Base-by-base conservation (phyloP, 306 rosid species). In the Canavalia gladiata region DNA sequence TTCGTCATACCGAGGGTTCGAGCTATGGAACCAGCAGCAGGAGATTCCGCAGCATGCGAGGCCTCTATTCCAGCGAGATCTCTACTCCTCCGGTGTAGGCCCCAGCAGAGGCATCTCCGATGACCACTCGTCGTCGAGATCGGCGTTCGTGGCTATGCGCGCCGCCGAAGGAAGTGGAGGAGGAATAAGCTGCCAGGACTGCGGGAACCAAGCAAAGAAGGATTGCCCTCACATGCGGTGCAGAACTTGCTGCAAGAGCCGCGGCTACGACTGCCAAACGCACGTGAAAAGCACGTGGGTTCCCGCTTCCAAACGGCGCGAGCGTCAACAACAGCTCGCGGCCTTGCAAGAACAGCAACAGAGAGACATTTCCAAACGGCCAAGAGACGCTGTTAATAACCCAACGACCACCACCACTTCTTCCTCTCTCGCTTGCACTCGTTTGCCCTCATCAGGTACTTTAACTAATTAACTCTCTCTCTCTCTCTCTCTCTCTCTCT, bases 131-230 rank as follows among this genome's bases (percentile, higher is more conserved):
- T 82, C 96, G 25, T 85, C 95, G 64, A 84, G 97, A 81, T 84
- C 92, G 65, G 90, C 83, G 1, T 82, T 87, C 72, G 83, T 80
- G 85, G 75, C 75, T 29, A 69, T 69, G 75, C 75, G 58, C 6
- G 75, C 84, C 29, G 43, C 4, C 42, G 42, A 39, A 83, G 79
- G 83, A 18, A 18, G 25, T 88, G 73, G 91, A 8, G 83, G 87
- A 0, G 92, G 97, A 6, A 83, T 92, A 13, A 93, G 97, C 56
- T 96, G 99, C 82, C 97, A 94, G 60, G 99, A 96, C 76, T 96
- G 99, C 8, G 99, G 99, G 25, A 96, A 96, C 87, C 99, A 96
- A 51, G 98, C 99, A 0, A 96, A 96, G 87, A 96, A 94, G 64
- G 97, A 96, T 54, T 96, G 99, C 79, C 81, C 84, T 52, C 97